Base-by-base conservation (phyloP, 2,329 filamentous ascomycete genomes). In the Eurotiales sp. region DNA sequence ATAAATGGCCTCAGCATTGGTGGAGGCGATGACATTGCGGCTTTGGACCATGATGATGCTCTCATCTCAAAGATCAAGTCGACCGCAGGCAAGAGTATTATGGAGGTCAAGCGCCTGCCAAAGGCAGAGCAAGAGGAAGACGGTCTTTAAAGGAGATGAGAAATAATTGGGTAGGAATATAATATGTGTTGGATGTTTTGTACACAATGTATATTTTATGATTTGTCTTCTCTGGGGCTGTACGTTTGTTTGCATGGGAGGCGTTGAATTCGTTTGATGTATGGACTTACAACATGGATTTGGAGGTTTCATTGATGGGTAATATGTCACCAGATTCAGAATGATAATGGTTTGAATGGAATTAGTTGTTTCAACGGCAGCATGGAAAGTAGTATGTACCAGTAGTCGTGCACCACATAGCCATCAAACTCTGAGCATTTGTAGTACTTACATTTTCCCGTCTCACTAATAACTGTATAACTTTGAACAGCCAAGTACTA, bases 1-100 rank as follows among this genome's bases (percentile, higher is more conserved):
- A 79, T 99, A 61, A 88, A 90, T 62, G 90, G 90, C 41, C 84
- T 86, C 68, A 93, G 87, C 69, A 89, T 97, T 55, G 93, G 93
- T 42, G 93, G 93, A 19, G 84, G 89, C 45, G 92, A 97, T 65
- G 90, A 96, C 55, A 81, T 99, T 51, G 80, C 83, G 44, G 84
- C 81, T 22, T 74, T 97, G 55, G 83, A 91, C 65, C 69, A 75
- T 23, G 77, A 79, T 27, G 84, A 85, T 56, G 80, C 81, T 52
- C 75, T 97, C 55, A 79, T 83, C 7, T 79, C 81, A 51, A 93
- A 84, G 67, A 79, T 97, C 56, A 83, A 82, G 66, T 78, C 79
- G 22, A 77, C 95, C 66, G 90, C 84, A 23, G 87, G 86, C 21
- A 88, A 86, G 65, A 79, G 83, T 54, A 67, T 86, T 25, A 65